Evolutionary conservation across 495 filamentous ascomycete genomes (phyloP).

Genomic region (Xylaria flabelliformis): DNA sequence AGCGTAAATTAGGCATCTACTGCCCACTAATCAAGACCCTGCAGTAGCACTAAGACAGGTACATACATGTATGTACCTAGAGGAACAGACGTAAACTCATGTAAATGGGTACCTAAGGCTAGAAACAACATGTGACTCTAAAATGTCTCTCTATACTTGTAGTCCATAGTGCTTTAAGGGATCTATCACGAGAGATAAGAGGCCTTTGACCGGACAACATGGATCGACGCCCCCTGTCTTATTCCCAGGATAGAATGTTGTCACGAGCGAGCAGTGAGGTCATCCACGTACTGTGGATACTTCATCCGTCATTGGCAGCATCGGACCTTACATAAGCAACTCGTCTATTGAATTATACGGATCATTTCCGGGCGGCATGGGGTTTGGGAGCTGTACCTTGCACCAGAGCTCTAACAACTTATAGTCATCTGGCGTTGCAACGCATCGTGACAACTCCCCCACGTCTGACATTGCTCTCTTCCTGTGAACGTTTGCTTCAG

Average conservation of each 20-base stretch:
- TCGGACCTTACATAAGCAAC: not conserved
- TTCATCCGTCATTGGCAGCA: no score
- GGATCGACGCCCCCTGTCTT: not conserved
- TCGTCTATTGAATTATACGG: conserved; percentile 15
- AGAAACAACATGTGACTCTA: not conserved
- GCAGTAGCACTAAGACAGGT: not conserved
- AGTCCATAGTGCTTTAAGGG: not conserved
- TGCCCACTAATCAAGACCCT: conserved; percentile 9
- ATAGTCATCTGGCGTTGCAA: conserved; percentile 3
- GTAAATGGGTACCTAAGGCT: not conserved
- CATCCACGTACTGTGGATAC: not conserved
- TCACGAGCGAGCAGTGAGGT: conserved; percentile 18
- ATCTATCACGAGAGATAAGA: conserved; percentile 7
- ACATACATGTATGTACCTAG: not conserved
- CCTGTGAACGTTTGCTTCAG: conserved; percentile 1
- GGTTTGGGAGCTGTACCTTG: not conserved
- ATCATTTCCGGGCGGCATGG: not conserved
- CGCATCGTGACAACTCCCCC: conserved; percentile 15
- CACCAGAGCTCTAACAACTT: not conserved
- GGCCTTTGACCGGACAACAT: not conserved
- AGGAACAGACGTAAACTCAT: not conserved
- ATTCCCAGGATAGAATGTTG: not conserved
- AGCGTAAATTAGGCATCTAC: not conserved
- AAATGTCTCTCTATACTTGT: not conserved
- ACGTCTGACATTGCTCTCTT: conserved; percentile 7